phyloP scores from a whole-genome alignment of 768 basidiomycete genomes.

The Termitomyces titanicus region DNA sequence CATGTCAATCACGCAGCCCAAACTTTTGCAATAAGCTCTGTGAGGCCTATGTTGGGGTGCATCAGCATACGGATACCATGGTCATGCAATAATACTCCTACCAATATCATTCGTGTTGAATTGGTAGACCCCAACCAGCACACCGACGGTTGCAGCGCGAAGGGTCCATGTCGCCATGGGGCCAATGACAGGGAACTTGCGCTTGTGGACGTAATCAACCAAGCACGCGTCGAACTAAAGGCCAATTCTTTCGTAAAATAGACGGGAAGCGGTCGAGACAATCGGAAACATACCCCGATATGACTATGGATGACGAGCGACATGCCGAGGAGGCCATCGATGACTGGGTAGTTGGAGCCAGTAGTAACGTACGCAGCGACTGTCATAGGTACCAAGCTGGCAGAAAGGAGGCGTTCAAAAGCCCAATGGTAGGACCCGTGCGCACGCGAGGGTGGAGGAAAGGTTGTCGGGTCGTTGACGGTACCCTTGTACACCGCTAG shows the following conservation, averaged over 20 bases:
- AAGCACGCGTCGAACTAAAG: constrained; percentile 79
- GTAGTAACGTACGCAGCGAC: constrained; percentile 82
- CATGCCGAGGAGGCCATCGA: constrained; percentile 87
- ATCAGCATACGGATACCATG: background rate
- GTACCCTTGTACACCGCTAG: constrained; percentile 85
- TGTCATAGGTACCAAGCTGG: constrained; percentile 83
- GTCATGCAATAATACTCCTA: constrained; percentile 38
- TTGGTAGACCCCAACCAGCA: constrained; percentile 89
- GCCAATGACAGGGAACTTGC: constrained; percentile 89
- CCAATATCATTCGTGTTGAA: constrained; percentile 99
- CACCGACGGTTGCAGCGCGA: constrained; percentile 71
- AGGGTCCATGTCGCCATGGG: constrained; percentile 70
- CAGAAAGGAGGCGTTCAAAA: constrained; percentile 90
- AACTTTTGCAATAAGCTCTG: constrained; percentile 76
- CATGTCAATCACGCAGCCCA: constrained; percentile 65
- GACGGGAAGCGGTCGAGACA: background rate
- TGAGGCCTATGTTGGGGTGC: constrained; percentile 53
- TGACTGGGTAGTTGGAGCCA: constrained; percentile 70
- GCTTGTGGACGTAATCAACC: constrained; percentile 88
- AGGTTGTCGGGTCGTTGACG: constrained; percentile 92
- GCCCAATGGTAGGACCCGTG: constrained; percentile 93
- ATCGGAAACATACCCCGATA: constrained; percentile 67
- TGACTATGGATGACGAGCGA: constrained; percentile 93
- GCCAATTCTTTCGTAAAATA: background rate
- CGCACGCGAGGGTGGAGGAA: constrained; percentile 74